These are phyloP conservation scores for Neckera pumila DNA, from an alignment of 225 moss, liverwort and hornwort species.

Conservation along the genomic window DNA sequence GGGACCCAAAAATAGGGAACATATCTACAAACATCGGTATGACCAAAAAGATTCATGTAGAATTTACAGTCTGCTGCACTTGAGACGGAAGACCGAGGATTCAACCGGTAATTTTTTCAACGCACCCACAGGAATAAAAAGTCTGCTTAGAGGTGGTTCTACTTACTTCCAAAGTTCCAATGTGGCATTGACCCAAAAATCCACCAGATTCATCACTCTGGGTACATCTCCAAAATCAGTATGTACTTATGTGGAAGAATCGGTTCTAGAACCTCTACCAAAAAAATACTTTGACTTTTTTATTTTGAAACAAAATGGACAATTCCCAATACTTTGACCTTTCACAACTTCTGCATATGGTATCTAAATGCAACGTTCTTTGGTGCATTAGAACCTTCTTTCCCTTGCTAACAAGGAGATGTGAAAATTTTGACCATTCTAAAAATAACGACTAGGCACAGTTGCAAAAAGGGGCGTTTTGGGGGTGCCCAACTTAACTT, in stretches of 20 bases:
- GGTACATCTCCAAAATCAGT: not conserved
- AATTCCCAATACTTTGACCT: not conserved
- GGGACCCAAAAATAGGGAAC: not conserved
- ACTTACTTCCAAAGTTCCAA: no score
- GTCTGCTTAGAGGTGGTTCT: not conserved
- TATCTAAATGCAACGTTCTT: not conserved
- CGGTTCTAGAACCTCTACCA: not conserved
- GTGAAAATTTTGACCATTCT: not conserved
- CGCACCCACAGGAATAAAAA: not conserved
- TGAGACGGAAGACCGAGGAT: not conserved
- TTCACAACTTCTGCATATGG: no score
- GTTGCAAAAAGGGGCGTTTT: not conserved
- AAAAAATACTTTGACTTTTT: not conserved
- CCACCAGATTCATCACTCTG: not conserved
- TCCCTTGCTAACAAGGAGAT: not conserved
- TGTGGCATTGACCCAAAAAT: not conserved
- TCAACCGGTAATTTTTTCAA: not conserved
- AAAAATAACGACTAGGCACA: not conserved
- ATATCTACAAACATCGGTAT: not conserved
- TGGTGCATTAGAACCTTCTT: not conserved
- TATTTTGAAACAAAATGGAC: no score
- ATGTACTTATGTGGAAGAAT: not conserved
- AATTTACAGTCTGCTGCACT: not conserved
- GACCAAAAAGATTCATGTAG: not conserved
- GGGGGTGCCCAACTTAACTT: not conserved